Base-by-base conservation (phyloP, 1,284 basidiomycete genomes). In the Pascua guehoae region DNA sequence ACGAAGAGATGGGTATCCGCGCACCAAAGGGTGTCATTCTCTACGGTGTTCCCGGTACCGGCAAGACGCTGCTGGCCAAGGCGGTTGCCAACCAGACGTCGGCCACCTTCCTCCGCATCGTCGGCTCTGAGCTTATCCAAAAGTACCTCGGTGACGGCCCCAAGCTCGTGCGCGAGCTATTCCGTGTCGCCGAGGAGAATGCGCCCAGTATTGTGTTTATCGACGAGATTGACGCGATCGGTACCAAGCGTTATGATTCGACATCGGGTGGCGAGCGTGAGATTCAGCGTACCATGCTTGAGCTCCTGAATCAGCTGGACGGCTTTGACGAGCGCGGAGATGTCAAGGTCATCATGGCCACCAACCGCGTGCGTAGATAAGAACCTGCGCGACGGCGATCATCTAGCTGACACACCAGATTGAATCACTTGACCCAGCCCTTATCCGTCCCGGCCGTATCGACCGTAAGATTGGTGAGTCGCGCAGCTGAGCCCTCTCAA, bases 91-190 rank as follows among this genome's bases (percentile, higher is more conserved):
- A 98, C 76, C 95, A 98, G 79, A 98, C 96, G 24, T 97, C 92
- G 8, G 95, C 95, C 1, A 98, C 95, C 1, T 99, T 99, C 84
- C 79, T 99, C 59, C 92, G 95, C 51, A 90, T 98, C 49, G 95
- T 98, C 52, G 96, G 96, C 36, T 97, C 93, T 8, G 96, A 98
- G 74, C 85, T 99, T 50, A 98, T 99, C 65, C 95, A 98, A 80
- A 99, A 98, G 75, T 98, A 98, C 74, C 88, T 98, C 47, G 96
- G 96, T 70, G 96, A 98, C 69, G 96, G 96, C n/a, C 94, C 95
- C 47, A 98, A 98, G 79, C 86, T 98, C 49, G 96, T 99, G 15
- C 86, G 96, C 58, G 95, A 99, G 71, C 81, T 98, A 43, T 99
- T 99, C 84, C 85, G 93, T 58, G 88, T 97, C 7, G 96, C 96